A percentile compares a stretch with the other conserved stretches of the same genome.
phyloP scores from a whole-genome alignment of 139 green algal genomes.

The Tetradesmus lagerheimii region DNA sequence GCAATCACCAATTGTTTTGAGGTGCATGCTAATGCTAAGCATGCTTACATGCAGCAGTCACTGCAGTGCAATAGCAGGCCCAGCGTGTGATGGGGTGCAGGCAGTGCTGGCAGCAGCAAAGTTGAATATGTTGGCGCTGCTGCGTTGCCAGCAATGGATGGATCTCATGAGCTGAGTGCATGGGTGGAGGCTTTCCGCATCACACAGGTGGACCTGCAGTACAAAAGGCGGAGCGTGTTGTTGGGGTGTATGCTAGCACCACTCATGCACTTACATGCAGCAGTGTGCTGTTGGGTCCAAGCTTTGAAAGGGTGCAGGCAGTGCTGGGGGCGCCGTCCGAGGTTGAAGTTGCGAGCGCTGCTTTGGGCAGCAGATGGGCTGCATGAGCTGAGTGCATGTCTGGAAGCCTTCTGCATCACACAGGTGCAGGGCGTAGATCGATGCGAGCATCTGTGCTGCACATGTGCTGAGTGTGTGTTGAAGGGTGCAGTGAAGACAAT shows the following conservation, averaged over 20 bases:
- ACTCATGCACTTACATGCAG: no score
- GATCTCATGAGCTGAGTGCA: not conserved
- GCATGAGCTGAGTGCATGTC: not conserved
- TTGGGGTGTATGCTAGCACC: no score
- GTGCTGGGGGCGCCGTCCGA: not conserved
- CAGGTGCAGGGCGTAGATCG: not conserved
- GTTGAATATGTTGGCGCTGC: not conserved
- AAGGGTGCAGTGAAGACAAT: no score
- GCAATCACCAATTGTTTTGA: no score
- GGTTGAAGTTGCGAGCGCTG: constrained; percentile 5
- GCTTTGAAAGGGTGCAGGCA: constrained; percentile 47
- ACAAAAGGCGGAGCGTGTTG: no score
- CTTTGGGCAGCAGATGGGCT: not conserved
- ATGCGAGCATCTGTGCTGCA: no score
- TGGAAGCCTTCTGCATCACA: not conserved
- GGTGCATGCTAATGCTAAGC: no score
- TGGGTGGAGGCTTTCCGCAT: not conserved
- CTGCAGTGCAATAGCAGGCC: constrained; percentile 42
- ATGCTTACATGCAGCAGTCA: no score
- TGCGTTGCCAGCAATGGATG: not conserved
- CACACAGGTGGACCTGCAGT: not conserved
- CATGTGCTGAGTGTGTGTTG: no score
- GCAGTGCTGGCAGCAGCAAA: constrained; percentile 1
- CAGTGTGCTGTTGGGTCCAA: not conserved
- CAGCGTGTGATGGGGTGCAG: constrained; percentile 49